Evolutionary conservation across 306 rosid species (phyloP), one percentile per base, ranked within the genome.

Genomic region (Casuarina cunninghamiana): DNA sequence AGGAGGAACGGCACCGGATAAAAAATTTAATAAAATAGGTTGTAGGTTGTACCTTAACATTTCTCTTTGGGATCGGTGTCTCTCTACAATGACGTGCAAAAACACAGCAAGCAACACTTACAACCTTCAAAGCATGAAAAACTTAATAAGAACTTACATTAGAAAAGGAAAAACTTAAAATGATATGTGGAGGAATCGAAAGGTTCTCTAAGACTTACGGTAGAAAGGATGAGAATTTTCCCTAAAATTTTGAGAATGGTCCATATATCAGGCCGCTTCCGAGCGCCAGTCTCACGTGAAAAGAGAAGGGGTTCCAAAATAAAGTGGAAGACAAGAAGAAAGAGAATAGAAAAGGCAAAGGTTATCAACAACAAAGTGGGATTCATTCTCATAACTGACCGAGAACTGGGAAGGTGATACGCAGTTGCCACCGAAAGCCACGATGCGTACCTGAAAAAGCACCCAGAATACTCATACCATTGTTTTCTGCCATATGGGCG

Each of bases 81-180:
- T 91, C 88, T 85, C 90, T 85, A 86, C 97, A 95, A 84, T 93
- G 96, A 85, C 97, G 93, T 81, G 89, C 91, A 84, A 93, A 95
- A 79, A 95, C 93, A 81, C 99, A 95, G 91, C 99, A 95, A 49
- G 99, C 99, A 78, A 95, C 86, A 11, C 99, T 93, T 68, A 95
- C 88, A 76, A 91, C 97, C 97, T 95, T 81, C 68, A 51, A 19
- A 38, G 16, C 84, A 80, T 79, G 82, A 26, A 26, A 26, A 26
- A 26, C 32, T 0, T 26, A 26, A 26, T 26, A 26, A 26, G 32
- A 26, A 26, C 32, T 26, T 26, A 26, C 32, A 26, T 26, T 26
- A 26, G 32, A 26, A 1, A 26, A 26, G 32, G 32, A 26, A 26
- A 26, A 26, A 26, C 32, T 26, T 26, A 26, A 26, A 26, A 26